Conservation (phyloP, 2,329 filamentous ascomycete genomes). For the Zymoseptoria pseudotritici region DNA sequence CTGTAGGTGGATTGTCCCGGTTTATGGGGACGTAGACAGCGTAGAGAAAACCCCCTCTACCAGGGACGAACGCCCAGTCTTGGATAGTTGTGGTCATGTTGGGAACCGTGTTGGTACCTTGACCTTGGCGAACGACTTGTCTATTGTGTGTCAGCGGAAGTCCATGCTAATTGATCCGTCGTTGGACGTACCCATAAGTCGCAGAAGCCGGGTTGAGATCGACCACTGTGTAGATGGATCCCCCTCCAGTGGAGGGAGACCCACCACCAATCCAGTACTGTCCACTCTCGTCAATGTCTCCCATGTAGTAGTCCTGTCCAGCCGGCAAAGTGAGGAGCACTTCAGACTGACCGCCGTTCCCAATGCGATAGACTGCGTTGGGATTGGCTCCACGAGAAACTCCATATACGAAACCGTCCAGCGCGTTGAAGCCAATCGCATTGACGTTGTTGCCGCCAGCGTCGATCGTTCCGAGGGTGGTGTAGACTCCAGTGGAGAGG, state of each 20-base stretch:
- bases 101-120: not conserved
- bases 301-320: not conserved
- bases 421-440: slow-evolving; percentile 6
- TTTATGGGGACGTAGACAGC: not conserved
- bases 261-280: slow-evolving; percentile 3
- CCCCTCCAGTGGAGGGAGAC: not conserved
- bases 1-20: not conserved
- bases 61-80: slow-evolving; percentile 8
- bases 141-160: not conserved
- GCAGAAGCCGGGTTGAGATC: not conserved
- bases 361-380: not conserved
- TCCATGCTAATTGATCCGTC: not conserved
- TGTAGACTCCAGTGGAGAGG: not conserved
- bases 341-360: not conserved
- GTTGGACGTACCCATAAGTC: not conserved
- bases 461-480: not conserved
- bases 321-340: not conserved
- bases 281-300: slow-evolving; percentile 4
- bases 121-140: not conserved
- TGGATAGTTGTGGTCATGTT: too few relatives aligned
- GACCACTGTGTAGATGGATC: slow-evolving; percentile 1
- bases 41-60: not conserved
- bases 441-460: not conserved
- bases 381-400: not conserved
- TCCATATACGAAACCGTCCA: slow-evolving; percentile 4